Base-by-base conservation (phyloP, 1,284 basidiomycete genomes). In the Ceratobasidium sp. region DNA sequence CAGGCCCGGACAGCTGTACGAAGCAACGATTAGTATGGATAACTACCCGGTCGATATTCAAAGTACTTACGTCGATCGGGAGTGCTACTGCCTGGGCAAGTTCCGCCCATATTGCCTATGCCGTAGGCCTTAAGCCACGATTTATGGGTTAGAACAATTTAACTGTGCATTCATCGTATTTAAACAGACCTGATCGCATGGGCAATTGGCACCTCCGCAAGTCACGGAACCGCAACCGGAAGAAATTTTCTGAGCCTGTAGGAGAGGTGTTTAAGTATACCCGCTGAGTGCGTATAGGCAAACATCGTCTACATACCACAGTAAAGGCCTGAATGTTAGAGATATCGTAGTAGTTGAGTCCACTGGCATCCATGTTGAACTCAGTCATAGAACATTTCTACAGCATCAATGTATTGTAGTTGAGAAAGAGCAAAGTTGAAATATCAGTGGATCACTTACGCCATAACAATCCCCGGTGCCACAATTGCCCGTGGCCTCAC, bases 321-420 rank as follows among this genome's bases (percentile, higher is more conserved):
- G 77, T 78, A 44, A 66, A 78, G 12, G 49, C 58, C 42, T 67
- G 61, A 46, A 78, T 78, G 63, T 78, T 78, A 10, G 77, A 78
- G 60, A 78, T 78, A 23, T 78, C 77, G 26, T 78, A 73, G 33
- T 67, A 78, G 42, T 71, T 73, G 20, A 73, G 49, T 12, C 70
- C 77, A 20, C 63, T 53, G 26, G 49, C 51, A 70, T 73, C 60
- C 77, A 78, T 78, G 51, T 78, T 73, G 42, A 73, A 73, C 60
- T 73, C 71, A 44, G 71, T 51, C 71, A 73, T 73, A 5, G 71
- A 73, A 53, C 68, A 70, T 28, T 51, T 33, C 68, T 70, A 28
- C 15, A 56, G n/a, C n/a, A n/a, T 15, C 12, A 42, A 13, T 15
- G 15, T 44, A n/a, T n/a, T 33, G 12, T 51, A 13, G 6, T 56